These are phyloP conservation scores for Trypanosoma congolense DNA, from an alignment of 208 protist genomes.

Conservation along the genomic window DNA sequence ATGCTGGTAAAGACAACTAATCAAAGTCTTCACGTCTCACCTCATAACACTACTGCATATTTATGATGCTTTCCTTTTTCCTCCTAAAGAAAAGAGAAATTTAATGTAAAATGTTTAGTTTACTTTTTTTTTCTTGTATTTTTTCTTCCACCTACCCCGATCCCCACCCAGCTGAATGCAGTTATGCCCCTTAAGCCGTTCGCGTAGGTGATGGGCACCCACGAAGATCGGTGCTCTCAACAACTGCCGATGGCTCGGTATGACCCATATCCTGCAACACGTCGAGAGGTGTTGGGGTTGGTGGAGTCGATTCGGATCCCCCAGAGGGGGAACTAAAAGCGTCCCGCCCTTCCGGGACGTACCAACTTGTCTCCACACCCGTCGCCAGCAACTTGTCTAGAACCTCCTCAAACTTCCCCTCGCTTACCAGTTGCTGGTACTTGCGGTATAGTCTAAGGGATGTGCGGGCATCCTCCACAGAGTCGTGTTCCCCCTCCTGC, in stretches of 20 bases:
- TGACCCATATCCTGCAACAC: neutral
- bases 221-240: too few relatives aligned
- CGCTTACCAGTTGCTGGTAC: constrained; percentile 68
- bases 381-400: constrained; percentile 81
- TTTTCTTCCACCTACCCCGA: too few relatives aligned
- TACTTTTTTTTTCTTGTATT: too few relatives aligned
- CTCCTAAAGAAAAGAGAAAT: too few relatives aligned
- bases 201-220: too few relatives aligned
- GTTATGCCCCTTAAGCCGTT: too few relatives aligned
- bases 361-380: constrained; percentile 88
- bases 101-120: too few relatives aligned
- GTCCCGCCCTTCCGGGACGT: constrained; percentile 66
- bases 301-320: constrained; percentile 35
- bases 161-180: too few relatives aligned
- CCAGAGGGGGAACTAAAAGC: constrained; percentile 44
- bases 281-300: constrained; percentile 46
- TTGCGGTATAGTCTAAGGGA: constrained; percentile 89
- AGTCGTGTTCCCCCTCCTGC: constrained; percentile 94
- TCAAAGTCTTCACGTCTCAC: too few relatives aligned
- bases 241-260: neutral
- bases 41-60: too few relatives aligned
- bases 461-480: constrained; percentile 93
- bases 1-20: too few relatives aligned
- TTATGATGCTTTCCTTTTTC: too few relatives aligned
- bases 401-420: constrained; percentile 73